Conservation (phyloP, 2,329 filamentous ascomycete genomes). For the Clarireedia hainanense region DNA sequence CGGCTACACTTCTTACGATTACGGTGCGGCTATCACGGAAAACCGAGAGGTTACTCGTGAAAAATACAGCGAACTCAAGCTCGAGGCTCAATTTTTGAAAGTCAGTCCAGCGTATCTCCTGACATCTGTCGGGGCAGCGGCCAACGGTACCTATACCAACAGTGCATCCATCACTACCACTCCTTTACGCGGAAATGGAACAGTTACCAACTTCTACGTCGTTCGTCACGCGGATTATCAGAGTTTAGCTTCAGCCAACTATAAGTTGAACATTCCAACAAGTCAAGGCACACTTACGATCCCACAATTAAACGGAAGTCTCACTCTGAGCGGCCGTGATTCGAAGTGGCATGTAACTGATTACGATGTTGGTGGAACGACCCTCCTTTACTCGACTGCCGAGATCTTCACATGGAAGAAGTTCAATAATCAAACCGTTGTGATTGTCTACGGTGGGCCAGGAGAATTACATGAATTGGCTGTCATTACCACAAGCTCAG, state of each 20-base stretch:
- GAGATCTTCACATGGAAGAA: constrained; percentile 65
- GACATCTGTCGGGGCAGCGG: constrained; percentile 43
- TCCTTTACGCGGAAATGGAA: constrained; percentile 47
- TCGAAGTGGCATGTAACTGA: constrained; percentile 62
- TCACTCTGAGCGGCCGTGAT: constrained; percentile 55
- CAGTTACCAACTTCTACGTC: constrained; percentile 54
- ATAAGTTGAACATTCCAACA: constrained; percentile 55
- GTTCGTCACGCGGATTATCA: constrained; percentile 59
- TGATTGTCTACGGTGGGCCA: constrained; percentile 56
- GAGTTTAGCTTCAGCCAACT: constrained; percentile 47
- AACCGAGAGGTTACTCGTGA: constrained; percentile 60
- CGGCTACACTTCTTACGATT: constrained; percentile 52
- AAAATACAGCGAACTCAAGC: constrained; percentile 74
- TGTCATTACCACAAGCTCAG: constrained; percentile 31
- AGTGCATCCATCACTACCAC: constrained; percentile 45
- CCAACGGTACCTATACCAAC: constrained; percentile 40
- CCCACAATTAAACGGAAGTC: constrained; percentile 48
- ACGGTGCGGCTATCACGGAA: constrained; percentile 57
- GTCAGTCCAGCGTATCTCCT: constrained; percentile 63
- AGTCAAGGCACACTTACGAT: constrained; percentile 48
- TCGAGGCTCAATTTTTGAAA: constrained; percentile 67
- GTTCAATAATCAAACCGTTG: constrained; percentile 48
- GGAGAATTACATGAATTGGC: constrained; percentile 57
- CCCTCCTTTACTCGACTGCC: constrained; percentile 58
- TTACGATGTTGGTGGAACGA: constrained; percentile 52